Conservation (phyloP, 2,329 filamentous ascomycete species). For the Botrytis pseudocinerea region DNA sequence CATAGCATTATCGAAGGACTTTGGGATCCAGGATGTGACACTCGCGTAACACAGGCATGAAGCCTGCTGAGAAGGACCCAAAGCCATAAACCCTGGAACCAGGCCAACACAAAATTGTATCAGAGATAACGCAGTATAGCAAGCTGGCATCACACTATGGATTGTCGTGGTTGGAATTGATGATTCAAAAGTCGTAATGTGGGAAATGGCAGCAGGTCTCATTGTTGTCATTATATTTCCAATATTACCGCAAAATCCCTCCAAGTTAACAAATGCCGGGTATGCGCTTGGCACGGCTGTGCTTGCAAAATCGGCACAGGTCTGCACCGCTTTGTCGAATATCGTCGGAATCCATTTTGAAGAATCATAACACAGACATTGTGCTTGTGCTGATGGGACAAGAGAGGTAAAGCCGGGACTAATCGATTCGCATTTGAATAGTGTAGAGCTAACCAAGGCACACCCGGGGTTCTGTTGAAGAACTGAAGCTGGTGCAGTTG, state of each 20-base stretch:
- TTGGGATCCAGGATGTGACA: constrained; percentile 15
- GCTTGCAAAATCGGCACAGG: constrained; percentile 32
- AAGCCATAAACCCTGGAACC: background rate
- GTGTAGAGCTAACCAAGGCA: constrained; percentile 29
- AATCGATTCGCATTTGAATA: constrained; percentile 33
- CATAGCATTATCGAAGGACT: constrained; percentile 17
- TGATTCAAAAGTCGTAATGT: background rate
- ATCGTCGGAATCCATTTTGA: constrained; percentile 31
- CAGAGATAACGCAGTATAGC: background rate
- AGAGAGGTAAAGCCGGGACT: constrained; percentile 33
- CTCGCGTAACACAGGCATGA: constrained; percentile 21
- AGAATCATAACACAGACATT: constrained; percentile 37
- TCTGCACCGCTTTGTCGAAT: constrained; percentile 33
- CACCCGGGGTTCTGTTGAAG: constrained; percentile 30
- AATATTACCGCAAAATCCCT: constrained; percentile 28
- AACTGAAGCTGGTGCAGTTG: constrained; percentile 17
- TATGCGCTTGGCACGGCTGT: constrained; percentile 27
- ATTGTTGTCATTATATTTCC: constrained; percentile 2
- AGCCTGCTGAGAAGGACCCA: constrained; percentile 3
- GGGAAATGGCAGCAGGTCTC: background rate
- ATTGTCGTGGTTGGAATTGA: background rate
- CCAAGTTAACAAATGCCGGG: constrained; percentile 27
- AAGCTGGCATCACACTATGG: background rate
- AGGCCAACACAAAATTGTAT: background rate
- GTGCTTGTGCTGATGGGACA: constrained; percentile 31